These are phyloP conservation scores for Pichia thaimueangensis DNA, from an alignment of 805 yeast species.

Conservation along the genomic window DNA sequence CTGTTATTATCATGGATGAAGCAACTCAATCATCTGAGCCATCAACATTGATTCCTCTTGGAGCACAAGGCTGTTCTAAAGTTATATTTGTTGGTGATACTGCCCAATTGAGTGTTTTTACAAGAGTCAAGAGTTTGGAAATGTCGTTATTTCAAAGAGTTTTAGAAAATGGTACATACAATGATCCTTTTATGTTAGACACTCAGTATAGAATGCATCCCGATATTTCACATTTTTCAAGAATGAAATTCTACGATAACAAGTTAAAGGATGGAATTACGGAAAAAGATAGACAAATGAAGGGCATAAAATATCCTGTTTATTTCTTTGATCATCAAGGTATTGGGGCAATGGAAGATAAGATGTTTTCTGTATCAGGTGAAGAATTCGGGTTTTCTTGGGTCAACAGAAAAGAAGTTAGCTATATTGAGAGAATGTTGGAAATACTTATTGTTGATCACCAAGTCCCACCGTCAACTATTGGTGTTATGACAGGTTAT, in stretches of 20 bases:
- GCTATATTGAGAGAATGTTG: conserved; percentile 40
- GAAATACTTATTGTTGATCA: conserved; percentile 49
- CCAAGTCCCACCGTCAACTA: conserved; percentile 41
- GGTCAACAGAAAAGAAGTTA: conserved; percentile 48
- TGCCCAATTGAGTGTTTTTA: conserved; percentile 65
- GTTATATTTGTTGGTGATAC: conserved; percentile 76
- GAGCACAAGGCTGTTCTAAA: conserved; percentile 59
- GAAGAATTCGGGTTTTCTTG: conserved; percentile 50
- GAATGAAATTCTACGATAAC: conserved; percentile 68
- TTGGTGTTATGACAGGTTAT: conserved; percentile 71
- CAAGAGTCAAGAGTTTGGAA: conserved; percentile 60
- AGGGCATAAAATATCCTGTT: conserved; percentile 48
- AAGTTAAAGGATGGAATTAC: conserved; percentile 66
- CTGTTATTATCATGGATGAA: conserved; percentile 74
- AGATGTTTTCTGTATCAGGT: conserved; percentile 37
- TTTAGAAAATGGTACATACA: conserved; percentile 52
- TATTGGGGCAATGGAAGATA: conserved; percentile 35
- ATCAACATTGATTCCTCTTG: conserved; percentile 60
- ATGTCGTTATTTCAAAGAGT: conserved; percentile 66
- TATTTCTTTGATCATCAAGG: conserved; percentile 56
- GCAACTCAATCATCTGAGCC: conserved; percentile 75
- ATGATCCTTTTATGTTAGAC: conserved; percentile 60
- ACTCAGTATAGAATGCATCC: conserved; percentile 98
- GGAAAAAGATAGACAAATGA: conserved; percentile 40
- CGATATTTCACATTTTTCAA: conserved; percentile 77